These are phyloP conservation scores for Fusarium sp. DNA, from an alignment of 2,329 filamentous ascomycete species.

Conservation along the genomic window DNA sequence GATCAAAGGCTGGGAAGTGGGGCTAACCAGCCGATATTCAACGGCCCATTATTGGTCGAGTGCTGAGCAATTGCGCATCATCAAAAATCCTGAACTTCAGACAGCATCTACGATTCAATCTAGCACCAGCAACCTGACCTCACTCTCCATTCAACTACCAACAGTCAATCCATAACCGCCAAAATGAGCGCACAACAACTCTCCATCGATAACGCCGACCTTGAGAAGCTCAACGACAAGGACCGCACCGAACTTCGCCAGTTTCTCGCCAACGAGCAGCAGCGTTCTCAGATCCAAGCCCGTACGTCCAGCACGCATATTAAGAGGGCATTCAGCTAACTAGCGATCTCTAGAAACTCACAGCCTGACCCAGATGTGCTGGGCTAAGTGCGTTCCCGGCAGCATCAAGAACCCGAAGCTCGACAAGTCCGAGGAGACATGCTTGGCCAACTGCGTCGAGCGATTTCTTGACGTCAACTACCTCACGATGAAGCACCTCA, in stretches of 20 bases:
- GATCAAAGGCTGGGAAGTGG: conserved; percentile 20
- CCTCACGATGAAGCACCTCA: conserved; percentile 85
- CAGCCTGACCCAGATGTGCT: conserved; percentile 79
- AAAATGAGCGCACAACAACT: conserved; percentile 52
- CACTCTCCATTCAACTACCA: background rate
- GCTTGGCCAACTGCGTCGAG: conserved; percentile 92
- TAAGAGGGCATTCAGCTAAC: conserved; percentile 14
- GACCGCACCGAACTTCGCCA: conserved; percentile 91
- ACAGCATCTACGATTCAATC: conserved; percentile 12
- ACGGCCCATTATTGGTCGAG: conserved; percentile 30
- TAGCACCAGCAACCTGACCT: conserved; percentile 24
- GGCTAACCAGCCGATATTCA: background rate
- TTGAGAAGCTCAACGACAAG: conserved; percentile 79
- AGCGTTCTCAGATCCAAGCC: conserved; percentile 76
- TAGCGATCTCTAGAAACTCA: conserved; percentile 59
- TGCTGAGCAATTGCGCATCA: conserved; percentile 23
- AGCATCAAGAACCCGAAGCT: conserved; percentile 77
- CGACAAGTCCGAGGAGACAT: conserved; percentile 81
- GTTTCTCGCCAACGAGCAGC: conserved; percentile 84
- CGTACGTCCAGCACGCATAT: conserved; percentile 60
- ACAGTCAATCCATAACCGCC: conserved; percentile 9
- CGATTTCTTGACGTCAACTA: conserved; percentile 91
- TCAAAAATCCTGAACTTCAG: conserved; percentile 38
- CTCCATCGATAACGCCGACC: conserved; percentile 66
- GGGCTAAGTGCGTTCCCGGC: conserved; percentile 89